Evolutionary conservation across 1,284 basidiomycete species (phyloP), one percentile per base, ranked within the genome.

Genomic region (Cryptococcus jaspeensis): DNA sequence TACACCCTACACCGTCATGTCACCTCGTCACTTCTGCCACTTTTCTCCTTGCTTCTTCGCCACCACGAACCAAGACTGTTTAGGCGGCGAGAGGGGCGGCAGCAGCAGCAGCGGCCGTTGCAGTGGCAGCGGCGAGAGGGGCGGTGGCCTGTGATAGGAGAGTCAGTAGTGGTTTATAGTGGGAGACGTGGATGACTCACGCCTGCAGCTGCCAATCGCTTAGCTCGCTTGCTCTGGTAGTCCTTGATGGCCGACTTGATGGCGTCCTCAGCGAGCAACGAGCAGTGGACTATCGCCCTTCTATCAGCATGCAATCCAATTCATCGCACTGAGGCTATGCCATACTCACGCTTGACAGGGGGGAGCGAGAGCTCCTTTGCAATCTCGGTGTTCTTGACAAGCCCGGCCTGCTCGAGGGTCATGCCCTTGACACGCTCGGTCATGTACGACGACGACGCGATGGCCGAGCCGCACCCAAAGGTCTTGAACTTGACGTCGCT

Each of bases 401-500:
- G 87, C 56, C 90, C 91, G 13, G 96, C 96, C 64, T 95, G 90
- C 56, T 98, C 94, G 55, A 99, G 80, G 16, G 88, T 88, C 66
- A 99, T 83, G 23, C 96, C 96, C 81, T 89, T 96, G 65, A 99
- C 94, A 51, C 93, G 88, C 81, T 99, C 95, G 18, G 95, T 99
- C 89, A 96, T 92, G 78, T 93, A 97, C 12, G 90, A 92, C 71
- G 89, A 92, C 3, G 92, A 95, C 1, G 96, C 96, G 63, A 99
- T 99, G 64, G 95, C 96, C 61, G 91, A 95, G 56, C 96, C 76
- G 56, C 71, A 79, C 15, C 93, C 93, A 76, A 96, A 97, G 0
- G 93, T 96, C 82, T 96, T 98, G 84, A 98, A 99, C 80, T 95
- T 96, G 77, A 98, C 96, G 74, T 99, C 95, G 55, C 89, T 90